Evolutionary conservation across 768 basidiomycete genomes (phyloP).

Genomic region (Naganishia vaughanmartiniae): DNA sequence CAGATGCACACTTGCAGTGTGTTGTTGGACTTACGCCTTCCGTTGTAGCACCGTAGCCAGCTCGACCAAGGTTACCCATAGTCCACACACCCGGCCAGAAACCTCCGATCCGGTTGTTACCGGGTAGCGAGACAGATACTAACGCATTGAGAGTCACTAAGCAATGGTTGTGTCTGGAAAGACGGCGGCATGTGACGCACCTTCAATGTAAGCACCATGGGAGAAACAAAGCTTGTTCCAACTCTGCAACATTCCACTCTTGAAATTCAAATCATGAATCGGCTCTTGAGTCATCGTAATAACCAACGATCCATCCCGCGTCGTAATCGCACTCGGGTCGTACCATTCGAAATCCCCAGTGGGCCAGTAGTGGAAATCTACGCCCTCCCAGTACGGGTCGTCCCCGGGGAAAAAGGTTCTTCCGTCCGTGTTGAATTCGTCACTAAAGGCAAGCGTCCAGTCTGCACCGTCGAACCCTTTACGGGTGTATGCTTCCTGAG

Average conservation of each 20-base stretch:
- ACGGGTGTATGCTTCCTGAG: slow-evolving; percentile 59
- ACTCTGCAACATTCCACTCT: slow-evolving; percentile 61
- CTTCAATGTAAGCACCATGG: slow-evolving; percentile 70
- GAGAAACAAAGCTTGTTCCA: slow-evolving; percentile 98
- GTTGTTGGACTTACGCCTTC: slow-evolving; percentile 19
- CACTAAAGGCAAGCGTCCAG: slow-evolving; percentile 82
- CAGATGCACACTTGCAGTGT: background rate
- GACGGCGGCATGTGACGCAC: background rate
- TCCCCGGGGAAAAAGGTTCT: slow-evolving; percentile 59
- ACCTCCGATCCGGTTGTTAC: slow-evolving; percentile 43
- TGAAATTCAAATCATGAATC: slow-evolving; percentile 77
- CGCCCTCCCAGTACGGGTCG: slow-evolving; percentile 82
- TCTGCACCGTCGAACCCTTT: slow-evolving; percentile 73
- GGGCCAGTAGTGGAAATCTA: slow-evolving; percentile 72
- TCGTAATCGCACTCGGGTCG: slow-evolving; percentile 64
- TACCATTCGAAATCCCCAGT: slow-evolving; percentile 69
- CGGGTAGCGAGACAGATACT: slow-evolving; percentile 48
- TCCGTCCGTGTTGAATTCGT: slow-evolving; percentile 74
- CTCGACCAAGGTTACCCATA: slow-evolving; percentile 58
- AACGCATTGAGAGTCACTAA: background rate
- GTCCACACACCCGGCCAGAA: slow-evolving; percentile 88
- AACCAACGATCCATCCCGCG: slow-evolving; percentile 70
- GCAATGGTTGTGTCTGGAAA: background rate
- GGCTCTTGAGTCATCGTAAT: slow-evolving; percentile 71
- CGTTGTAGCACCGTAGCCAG: slow-evolving; percentile 29